phyloP scores from a whole-genome alignment of 805 yeast species.

The Debaryomyces hansenii region DNA sequence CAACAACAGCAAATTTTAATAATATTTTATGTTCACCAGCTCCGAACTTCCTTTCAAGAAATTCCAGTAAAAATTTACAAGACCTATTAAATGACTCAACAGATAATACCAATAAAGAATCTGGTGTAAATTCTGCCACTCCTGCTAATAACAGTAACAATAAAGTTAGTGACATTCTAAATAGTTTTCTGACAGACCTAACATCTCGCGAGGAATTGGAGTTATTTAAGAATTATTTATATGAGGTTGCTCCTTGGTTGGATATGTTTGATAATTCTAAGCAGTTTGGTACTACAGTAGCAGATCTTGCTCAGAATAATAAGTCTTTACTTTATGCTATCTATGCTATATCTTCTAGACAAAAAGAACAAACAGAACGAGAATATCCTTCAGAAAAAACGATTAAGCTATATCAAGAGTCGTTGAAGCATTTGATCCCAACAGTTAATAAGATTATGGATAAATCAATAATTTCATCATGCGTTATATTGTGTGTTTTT shows the following conservation, averaged over 20 bases:
- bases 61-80: conserved; percentile 2
- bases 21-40: conserved; percentile 6
- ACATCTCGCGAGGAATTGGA: conserved; percentile 20
- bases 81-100: neutral
- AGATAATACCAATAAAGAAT: conserved; percentile 15
- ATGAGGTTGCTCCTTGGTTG: conserved; percentile 38
- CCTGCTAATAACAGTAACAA: conserved; percentile 9
- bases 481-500: conserved; percentile 42
- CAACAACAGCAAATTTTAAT: conserved; percentile 8
- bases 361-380: conserved; percentile 25
- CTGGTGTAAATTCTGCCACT: conserved; percentile 10
- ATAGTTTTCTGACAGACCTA: too few species aligned
- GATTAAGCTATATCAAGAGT: conserved; percentile 28
- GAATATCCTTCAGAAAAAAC: conserved; percentile 24
- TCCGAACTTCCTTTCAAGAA: conserved; percentile 4
- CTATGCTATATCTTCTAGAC: conserved; percentile 32
- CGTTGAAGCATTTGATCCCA: conserved; percentile 32
- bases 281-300: conserved; percentile 27
- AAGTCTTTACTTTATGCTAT: conserved; percentile 23
- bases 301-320: conserved; percentile 9
- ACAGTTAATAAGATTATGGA: conserved; percentile 28
- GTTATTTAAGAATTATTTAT: conserved; percentile 32
- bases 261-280: conserved; percentile 38
- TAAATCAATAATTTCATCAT: conserved; percentile 30
- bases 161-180: neutral